Percentiles rank a stretch among this genome's conserved stretches.
Conservation (phyloP, 2,329 filamentous ascomycete genomes). For the Trichoderma atrobrunneum region DNA sequence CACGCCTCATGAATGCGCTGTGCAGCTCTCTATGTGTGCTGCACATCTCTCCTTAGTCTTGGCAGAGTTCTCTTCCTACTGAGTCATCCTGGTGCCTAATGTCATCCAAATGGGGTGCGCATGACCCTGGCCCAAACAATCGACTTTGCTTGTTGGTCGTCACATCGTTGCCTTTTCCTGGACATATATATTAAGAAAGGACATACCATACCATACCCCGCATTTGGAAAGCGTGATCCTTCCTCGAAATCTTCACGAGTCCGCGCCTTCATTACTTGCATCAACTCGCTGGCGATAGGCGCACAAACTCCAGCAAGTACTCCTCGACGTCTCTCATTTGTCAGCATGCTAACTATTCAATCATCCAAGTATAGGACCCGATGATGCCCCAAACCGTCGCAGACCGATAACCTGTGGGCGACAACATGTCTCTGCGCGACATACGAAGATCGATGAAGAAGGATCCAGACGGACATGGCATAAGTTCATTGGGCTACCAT, state of each 20-base stretch:
- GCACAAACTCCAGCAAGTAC: neutral
- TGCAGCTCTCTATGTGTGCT: neutral
- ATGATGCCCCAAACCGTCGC: neutral
- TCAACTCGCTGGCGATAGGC: neutral
- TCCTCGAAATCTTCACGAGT: neutral
- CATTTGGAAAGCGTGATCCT: neutral
- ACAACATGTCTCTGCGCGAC: neutral
- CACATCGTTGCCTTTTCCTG: neutral
- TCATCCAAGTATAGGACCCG: neutral
- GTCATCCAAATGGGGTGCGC: neutral
- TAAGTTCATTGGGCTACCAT: neutral
- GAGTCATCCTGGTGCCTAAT: neutral
- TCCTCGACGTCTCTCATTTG: neutral
- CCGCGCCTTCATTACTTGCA: neutral
- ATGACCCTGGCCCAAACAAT: neutral
- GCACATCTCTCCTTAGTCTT: neutral
- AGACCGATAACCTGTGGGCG: neutral
- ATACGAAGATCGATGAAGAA: neutral
- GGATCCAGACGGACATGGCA: neutral
- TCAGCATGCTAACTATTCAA: neutral
- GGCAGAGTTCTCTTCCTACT: neutral
- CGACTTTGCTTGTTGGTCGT: neutral
- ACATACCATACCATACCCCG: neutral
- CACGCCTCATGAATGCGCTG: neutral
- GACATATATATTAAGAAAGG: neutral